Evolutionary conservation across 495 filamentous ascomycete genomes (phyloP).

Genomic region (Durotheca rogersii): DNA sequence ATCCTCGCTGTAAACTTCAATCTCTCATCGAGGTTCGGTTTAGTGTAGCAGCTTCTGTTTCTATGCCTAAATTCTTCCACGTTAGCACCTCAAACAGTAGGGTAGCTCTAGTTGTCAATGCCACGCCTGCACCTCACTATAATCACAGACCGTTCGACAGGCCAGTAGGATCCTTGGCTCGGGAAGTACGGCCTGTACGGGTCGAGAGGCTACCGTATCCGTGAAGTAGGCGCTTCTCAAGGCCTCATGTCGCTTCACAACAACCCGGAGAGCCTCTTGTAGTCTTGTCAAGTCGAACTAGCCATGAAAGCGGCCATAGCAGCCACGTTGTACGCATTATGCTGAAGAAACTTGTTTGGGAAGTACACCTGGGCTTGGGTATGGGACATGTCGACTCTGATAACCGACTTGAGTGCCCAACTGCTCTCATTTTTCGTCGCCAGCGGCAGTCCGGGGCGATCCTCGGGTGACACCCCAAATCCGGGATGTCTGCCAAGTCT

Average conservation of each 20-base stretch:
- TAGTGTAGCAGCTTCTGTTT: constrained; percentile 13
- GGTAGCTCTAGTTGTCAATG: constrained; percentile 13
- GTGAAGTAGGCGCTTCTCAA: constrained; percentile 41
- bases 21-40: constrained; percentile 1
- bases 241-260: constrained; percentile 40
- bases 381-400: constrained; percentile 30
- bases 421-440: neutral
- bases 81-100: constrained; percentile 29
- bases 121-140: constrained; percentile 7
- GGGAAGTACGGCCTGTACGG: constrained; percentile 5
- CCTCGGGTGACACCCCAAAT: neutral
- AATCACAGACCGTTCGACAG: constrained; percentile 1
- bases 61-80: constrained; percentile 32
- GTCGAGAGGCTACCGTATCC: neutral
- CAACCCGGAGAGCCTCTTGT: constrained; percentile 29
- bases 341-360: constrained; percentile 28
- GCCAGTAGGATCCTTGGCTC: neutral
- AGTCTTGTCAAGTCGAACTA: constrained; percentile 25
- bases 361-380: constrained; percentile 38
- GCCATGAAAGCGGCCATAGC: constrained; percentile 28
- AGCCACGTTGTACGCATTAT: constrained; percentile 35
- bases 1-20: constrained; percentile 35
- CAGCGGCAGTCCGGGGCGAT: neutral
- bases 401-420: neutral
- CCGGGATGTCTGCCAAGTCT: neutral